phyloP scores from a whole-genome alignment of 1,284 basidiomycete genomes.

The Cryptococcus sp. region DNA sequence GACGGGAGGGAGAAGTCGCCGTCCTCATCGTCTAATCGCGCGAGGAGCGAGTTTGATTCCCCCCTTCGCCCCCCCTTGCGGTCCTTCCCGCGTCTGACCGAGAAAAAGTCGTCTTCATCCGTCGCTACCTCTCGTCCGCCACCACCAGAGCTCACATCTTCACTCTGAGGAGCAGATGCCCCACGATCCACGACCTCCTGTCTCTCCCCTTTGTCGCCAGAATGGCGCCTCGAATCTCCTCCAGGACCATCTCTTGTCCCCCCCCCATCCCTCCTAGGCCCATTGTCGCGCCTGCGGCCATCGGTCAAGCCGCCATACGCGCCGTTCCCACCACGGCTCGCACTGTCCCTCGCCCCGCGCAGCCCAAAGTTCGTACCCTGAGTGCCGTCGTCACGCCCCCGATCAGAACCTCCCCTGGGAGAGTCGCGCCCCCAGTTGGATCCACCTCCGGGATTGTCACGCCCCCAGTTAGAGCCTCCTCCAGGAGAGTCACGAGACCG shows the following conservation, averaged over 20 bases:
- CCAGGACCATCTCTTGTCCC: not conserved
- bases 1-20: constrained; percentile 11
- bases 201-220: not conserved
- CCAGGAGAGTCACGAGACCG: too few species aligned
- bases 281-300: too few species aligned
- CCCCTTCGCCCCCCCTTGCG: not conserved
- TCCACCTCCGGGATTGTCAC: too few species aligned
- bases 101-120: not conserved
- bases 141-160: not conserved
- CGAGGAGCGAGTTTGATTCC: constrained; percentile 12
- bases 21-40: constrained; percentile 13
- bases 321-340: too few species aligned
- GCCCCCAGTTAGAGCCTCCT: too few species aligned
- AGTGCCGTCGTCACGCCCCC: too few species aligned
- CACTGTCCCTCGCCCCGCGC: too few species aligned
- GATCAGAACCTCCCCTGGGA: too few species aligned
- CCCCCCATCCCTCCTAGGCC: too few species aligned
- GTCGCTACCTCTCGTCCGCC: not conserved
- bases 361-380: too few species aligned
- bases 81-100: not conserved
- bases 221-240: not conserved
- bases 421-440: too few species aligned
- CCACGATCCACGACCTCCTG: constrained; percentile 1
- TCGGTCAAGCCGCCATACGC: too few species aligned
- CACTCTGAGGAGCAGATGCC: not conserved